Evolutionary conservation across 2,329 filamentous ascomycete genomes (phyloP), one percentile per base, ranked within the genome.

Genomic region (Monosporascus sp.): DNA sequence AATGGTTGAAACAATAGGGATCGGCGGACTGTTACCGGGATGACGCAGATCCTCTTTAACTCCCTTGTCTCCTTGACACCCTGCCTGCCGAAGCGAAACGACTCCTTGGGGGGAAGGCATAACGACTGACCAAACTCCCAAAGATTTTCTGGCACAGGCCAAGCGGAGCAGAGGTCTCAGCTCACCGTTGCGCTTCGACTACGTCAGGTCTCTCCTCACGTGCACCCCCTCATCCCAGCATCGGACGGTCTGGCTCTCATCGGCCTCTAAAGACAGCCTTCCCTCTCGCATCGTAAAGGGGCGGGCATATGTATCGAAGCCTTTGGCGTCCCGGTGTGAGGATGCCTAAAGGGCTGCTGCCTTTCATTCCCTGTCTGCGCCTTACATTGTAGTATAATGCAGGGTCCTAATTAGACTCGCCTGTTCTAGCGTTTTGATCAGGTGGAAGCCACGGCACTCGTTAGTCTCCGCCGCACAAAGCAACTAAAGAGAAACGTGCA

Each of bases 51-150:
- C 43, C 47, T 51, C 22, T 44, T n/a, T n/a, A n/a, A 51, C 52
- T 49, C 58, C 60, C 59, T 63, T 55, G 49, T 48, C 35, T 53
- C 58, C 52, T 57, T 62, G 58, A 58, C 52, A 61, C 60, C 54
- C 56, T 58, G 57, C 51, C 54, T 52, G 53, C 55, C 55, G 43
- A 57, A 59, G 51, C 57, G 52, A 59, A 61, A 58, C 59, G 58
- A 48, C 54, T 52, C 60, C 56, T 55, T 61, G 58, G 50, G 48
- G 24, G 48, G 17, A 60, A 58, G 58, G 58, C 58, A 60, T 60
- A 46, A 57, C 60, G 57, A 53, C 60, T 51, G 54, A 59, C 50
- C 52, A 54, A 61, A 55, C 54, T 58, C 58, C 58, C 58, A 58
- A 62, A 55, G 41, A 35, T 38, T 54, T 53, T 58, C 56, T 60